Evolutionary conservation across 495 filamentous ascomycete species (phyloP).

Genomic region (Bryoglossum gracile): DNA sequence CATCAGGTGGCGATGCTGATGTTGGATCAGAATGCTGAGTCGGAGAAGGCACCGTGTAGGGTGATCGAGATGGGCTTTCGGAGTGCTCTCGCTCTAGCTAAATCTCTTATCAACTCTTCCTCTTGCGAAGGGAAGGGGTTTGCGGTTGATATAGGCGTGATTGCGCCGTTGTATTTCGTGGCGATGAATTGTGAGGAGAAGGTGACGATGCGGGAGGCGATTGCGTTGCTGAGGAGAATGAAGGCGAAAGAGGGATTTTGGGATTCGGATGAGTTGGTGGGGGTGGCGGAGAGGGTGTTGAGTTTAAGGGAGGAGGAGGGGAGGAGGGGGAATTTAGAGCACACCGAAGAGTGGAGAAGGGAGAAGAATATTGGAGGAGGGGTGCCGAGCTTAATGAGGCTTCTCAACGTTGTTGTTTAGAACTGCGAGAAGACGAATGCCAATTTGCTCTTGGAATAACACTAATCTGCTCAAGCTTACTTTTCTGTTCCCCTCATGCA

Average conservation of each 20-base stretch:
- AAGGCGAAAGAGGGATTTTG: background rate
- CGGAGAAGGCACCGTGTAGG: background rate
- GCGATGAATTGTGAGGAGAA: background rate
- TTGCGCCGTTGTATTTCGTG: background rate
- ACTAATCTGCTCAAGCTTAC: too few relatives aligned
- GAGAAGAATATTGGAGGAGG: background rate
- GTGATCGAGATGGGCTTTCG: background rate
- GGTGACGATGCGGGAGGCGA: background rate
- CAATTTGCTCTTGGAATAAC: too few relatives aligned
- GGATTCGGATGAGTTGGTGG: background rate
- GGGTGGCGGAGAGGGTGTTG: background rate
- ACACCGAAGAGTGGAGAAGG: too few relatives aligned
- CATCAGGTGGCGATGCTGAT: constrained; percentile 2
- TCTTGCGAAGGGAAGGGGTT: background rate
- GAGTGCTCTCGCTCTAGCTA: too few relatives aligned
- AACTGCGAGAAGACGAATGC: too few relatives aligned
- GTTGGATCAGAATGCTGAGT: constrained; percentile 4
- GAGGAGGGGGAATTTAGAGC: too few relatives aligned
- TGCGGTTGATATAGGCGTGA: constrained; percentile 1
- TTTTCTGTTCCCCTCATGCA: too few relatives aligned
- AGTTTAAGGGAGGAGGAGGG: background rate
- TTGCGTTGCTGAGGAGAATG: background rate
- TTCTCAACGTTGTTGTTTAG: too few relatives aligned
- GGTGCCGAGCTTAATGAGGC: background rate
- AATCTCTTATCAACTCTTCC: constrained; percentile 3